These are phyloP conservation scores for Pichia sp. DNA, from an alignment of 1,139 yeast species.

Conservation along the genomic window DNA sequence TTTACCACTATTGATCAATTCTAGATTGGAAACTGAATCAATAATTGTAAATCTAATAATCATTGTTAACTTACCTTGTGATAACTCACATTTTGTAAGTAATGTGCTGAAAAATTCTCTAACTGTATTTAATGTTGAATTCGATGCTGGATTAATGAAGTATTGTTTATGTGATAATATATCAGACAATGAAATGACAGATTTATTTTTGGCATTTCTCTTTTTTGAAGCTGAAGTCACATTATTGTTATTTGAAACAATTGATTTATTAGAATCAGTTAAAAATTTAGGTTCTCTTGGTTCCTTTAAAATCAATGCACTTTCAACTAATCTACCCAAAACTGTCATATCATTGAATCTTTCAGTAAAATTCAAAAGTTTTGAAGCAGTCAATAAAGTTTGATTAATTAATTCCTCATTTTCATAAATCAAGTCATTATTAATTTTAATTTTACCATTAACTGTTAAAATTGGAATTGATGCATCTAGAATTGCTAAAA, in stretches of 20 bases:
- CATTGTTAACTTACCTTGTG: constrained; percentile 58
- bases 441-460: constrained; percentile 34
- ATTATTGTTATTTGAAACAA: constrained; percentile 25
- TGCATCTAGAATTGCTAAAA: constrained; percentile 50
- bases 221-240: neutral
- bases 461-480: constrained; percentile 35
- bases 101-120: constrained; percentile 45
- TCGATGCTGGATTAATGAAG: constrained; percentile 41
- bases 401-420: constrained; percentile 32
- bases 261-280: constrained; percentile 6
- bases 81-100: constrained; percentile 45
- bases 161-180: constrained; percentile 60
- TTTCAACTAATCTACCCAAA: constrained; percentile 41
- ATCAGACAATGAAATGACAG: constrained; percentile 54
- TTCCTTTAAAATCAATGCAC: constrained; percentile 40
- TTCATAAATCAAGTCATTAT: constrained; percentile 29
- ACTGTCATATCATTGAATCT: constrained; percentile 36
- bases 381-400: constrained; percentile 31
- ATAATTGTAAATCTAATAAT: constrained; percentile 52
- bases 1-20: constrained; percentile 18
- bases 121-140: constrained; percentile 34
- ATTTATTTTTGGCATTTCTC: constrained; percentile 27
- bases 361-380: constrained; percentile 32
- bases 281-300: constrained; percentile 30
- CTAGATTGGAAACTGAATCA: constrained; percentile 35